Percentiles rank a stretch among this genome's conserved stretches.
Conservation (phyloP, 495 filamentous ascomycete species). For the Niebla homalea region DNA sequence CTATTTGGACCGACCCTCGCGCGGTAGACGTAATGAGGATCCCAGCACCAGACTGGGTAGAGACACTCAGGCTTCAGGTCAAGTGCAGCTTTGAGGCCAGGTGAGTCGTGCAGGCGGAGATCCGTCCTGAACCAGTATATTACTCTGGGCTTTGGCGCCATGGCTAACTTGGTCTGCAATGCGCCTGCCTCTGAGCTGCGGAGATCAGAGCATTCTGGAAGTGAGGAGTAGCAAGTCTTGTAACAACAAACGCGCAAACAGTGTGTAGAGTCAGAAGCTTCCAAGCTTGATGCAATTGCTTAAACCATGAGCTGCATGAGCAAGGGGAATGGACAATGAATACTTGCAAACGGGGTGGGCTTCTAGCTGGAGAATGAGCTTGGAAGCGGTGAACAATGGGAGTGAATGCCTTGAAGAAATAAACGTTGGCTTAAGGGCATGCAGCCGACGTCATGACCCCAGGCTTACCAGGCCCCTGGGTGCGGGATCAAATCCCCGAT, state of each 20-base stretch:
- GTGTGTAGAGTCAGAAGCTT: too few species aligned
- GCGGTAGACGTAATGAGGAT: constrained; percentile 59
- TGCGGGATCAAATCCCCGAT: background rate
- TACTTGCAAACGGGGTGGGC: too few species aligned
- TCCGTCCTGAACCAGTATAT: constrained; percentile 70
- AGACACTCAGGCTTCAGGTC: constrained; percentile 46
- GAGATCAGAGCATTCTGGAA: background rate
- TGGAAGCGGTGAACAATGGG: too few species aligned
- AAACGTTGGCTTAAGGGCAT: background rate
- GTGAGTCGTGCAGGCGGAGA: constrained; percentile 58
- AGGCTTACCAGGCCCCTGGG: too few species aligned
- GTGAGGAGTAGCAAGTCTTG: too few species aligned
- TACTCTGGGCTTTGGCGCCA: constrained; percentile 36
- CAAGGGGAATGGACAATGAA: too few species aligned
- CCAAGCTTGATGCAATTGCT: background rate
- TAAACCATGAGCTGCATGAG: too few species aligned
- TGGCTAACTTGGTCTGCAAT: background rate
- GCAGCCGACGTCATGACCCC: background rate
- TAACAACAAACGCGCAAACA: too few species aligned
- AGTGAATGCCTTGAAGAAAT: background rate
- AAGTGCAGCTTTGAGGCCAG: constrained; percentile 50
- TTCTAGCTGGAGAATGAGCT: too few species aligned
- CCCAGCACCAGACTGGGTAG: constrained; percentile 59
- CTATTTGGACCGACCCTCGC: constrained; percentile 51
- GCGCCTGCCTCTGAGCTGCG: background rate